Evolutionary conservation across 2,329 filamentous ascomycete species (phyloP).

Genomic region (Phialophora chinensis): DNA sequence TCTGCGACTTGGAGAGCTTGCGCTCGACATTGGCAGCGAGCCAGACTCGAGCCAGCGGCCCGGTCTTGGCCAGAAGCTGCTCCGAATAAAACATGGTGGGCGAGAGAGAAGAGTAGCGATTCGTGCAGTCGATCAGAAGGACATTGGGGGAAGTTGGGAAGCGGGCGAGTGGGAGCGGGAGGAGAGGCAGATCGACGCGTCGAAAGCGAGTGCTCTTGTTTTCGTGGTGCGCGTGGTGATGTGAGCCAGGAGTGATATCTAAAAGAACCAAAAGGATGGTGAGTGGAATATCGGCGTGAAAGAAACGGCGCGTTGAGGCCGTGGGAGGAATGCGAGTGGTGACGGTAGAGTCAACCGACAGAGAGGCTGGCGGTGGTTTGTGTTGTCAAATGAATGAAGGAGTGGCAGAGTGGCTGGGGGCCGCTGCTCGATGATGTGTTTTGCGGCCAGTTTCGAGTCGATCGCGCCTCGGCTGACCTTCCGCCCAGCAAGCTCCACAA

Average conservation of each 20-base stretch:
- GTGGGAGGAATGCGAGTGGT: background rate
- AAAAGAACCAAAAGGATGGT: background rate
- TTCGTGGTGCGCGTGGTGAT: background rate
- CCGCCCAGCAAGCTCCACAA: slow-evolving; percentile 3
- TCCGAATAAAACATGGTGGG: slow-evolving; percentile 92
- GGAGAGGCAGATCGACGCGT: slow-evolving; percentile 27
- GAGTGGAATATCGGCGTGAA: background rate
- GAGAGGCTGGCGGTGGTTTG: slow-evolving; percentile 5
- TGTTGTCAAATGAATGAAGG: slow-evolving; percentile 4
- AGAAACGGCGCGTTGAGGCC: background rate
- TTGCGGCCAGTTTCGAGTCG: background rate
- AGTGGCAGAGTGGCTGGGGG: slow-evolving; percentile 9
- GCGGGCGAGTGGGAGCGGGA: background rate
- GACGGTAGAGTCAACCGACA: background rate
- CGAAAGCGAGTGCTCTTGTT: slow-evolving; percentile 12
- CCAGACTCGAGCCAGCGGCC: slow-evolving; percentile 96
- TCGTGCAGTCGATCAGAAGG: slow-evolving; percentile 4
- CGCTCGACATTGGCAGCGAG: slow-evolving; percentile 96
- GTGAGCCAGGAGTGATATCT: background rate
- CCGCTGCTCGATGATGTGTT: background rate
- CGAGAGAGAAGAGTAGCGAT: background rate
- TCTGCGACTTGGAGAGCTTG: slow-evolving; percentile 96
- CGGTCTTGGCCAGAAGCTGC: slow-evolving; percentile 92
- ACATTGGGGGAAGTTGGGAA: slow-evolving; percentile 12
- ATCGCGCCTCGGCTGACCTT: slow-evolving; percentile 9